Evolutionary conservation across 495 filamentous ascomycete species (phyloP), one percentile per base, ranked within the genome.

Genomic region (Podospora pseudocomata): DNA sequence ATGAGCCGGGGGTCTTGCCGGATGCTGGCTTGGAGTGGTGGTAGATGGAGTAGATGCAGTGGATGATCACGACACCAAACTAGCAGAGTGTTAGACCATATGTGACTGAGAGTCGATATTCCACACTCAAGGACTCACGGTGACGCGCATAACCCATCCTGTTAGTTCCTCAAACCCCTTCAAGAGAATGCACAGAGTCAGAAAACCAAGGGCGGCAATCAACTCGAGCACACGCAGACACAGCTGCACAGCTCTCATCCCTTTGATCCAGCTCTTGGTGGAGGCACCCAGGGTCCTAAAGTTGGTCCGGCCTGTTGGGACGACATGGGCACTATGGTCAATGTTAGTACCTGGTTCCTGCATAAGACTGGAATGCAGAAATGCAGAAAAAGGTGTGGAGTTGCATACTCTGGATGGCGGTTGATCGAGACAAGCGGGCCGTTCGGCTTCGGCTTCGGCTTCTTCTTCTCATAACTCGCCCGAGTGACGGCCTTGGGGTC

Each of bases 401-500:
- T 58, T 20, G 78, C 87, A 71, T 87, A 93, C 90, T 96, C 92
- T 13, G 92, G 91, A 80, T 96, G 92, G 62, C 86, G 81, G 75
- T 92, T 92, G 80, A 95, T 86, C 68, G 89, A 83, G 65, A 97
- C 82, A 74, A 94, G 77, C 23, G 92, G 92, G 0, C 91, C 92
- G 30, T 90, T 84, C 34, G 79, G 83, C 82, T 90, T 90, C n/a
- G 84, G 83, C 80, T 90, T 90, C 15, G 83, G 80, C 65, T 84
- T 87, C 68, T 84, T 83, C 18, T 80, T 82, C 69, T 85, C 79
- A 72, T 80, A 88, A 77, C 90, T 92, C 66, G 91, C 89, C 76
- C 90, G 84, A 9, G 92, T 91, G 44, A 90, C 86, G 65, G 89
- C 89, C 73, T 92, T 95, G 16, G 93, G 93, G 73, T 97, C 91